These are phyloP conservation scores for Arbutus unedo DNA, from an alignment of 148 eudicot genomes.

Conservation along the genomic window DNA sequence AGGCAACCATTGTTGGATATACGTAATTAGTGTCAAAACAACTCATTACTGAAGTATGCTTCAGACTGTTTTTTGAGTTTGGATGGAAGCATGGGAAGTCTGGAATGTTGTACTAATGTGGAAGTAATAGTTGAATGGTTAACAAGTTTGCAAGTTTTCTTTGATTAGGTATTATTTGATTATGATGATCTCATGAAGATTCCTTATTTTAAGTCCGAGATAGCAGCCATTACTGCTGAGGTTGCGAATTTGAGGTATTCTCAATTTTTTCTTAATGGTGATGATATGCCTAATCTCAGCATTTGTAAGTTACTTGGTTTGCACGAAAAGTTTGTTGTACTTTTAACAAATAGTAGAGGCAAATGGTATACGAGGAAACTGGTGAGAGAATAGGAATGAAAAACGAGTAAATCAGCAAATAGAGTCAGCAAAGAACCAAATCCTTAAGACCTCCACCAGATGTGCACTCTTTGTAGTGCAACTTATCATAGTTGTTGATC, in stretches of 20 bases:
- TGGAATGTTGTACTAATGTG: background rate
- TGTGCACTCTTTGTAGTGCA: background rate
- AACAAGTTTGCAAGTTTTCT: background rate
- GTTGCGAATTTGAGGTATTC: conserved; percentile 50
- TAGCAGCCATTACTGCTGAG: conserved; percentile 39
- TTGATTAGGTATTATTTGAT: conserved; percentile 41
- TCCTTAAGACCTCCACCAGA: background rate
- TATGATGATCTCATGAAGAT: conserved; percentile 56
- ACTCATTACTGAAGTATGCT: background rate
- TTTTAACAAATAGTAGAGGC: background rate
- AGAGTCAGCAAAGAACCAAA: background rate
- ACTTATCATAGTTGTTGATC: background rate
- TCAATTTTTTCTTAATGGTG: background rate
- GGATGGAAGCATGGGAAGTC: background rate
- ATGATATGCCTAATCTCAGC: background rate
- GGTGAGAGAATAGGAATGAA: background rate
- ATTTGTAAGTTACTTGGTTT: background rate
- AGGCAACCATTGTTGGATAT: background rate
- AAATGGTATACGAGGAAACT: background rate
- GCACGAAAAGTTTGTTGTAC: background rate
- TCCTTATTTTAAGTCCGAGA: conserved; percentile 41
- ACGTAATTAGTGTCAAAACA: background rate
- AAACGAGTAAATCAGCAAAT: background rate
- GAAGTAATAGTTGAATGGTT: background rate
- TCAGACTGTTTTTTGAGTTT: conserved; percentile 3